Evolutionary conservation across 768 basidiomycete species (phyloP), one percentile per base, ranked within the genome.

Genomic region (Leucosporidium creatinivorum): DNA sequence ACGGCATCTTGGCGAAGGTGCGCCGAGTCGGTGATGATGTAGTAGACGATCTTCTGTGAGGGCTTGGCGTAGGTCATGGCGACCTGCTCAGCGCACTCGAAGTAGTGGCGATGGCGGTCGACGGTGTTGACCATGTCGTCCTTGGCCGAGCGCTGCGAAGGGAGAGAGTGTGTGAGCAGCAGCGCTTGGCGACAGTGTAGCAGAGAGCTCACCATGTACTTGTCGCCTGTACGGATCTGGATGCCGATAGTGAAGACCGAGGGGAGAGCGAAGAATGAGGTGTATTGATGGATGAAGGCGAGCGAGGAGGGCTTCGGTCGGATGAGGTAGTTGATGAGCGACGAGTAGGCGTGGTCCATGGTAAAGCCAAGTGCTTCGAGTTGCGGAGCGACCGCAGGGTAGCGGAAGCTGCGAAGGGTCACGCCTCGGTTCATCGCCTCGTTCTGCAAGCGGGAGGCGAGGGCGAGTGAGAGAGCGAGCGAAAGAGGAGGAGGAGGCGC

Each of bases 291-390:
- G 61, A 71, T 62, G 57, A 67, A 68, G 6, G 31, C 58, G 50
- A 71, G 66, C 44, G 62, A 61, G 26, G 63, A 59, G 7, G 63
- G 56, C 21, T 71, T 71, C 0, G 69, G 69, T 1, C 69, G 59
- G 17, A 71, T 28, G 48, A 71, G 69, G 58, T 67, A 71, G 33
- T 62, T 62, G 50, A 68, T 58, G 10, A 71, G 51, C 52, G 66
- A 71, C 2, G 69, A 62, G 48, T 68, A 71, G 31, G 66, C 60
- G 55, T 44, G 39, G 2, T 44, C 39, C 39, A 44, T 44, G 39
- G 39, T 44, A 13, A 44, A 23, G 3, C 50, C 25, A 23, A 51
- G 50, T 23, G 25, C 21, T n/a, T 51, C 50, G 8, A 51, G 21
- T 23, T 51, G 50, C 4, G 21, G 21, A 10, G 21, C 25, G 13